Conservation (phyloP, 176 grass and related monocot species). For the Puccinellia tenuiflora region DNA sequence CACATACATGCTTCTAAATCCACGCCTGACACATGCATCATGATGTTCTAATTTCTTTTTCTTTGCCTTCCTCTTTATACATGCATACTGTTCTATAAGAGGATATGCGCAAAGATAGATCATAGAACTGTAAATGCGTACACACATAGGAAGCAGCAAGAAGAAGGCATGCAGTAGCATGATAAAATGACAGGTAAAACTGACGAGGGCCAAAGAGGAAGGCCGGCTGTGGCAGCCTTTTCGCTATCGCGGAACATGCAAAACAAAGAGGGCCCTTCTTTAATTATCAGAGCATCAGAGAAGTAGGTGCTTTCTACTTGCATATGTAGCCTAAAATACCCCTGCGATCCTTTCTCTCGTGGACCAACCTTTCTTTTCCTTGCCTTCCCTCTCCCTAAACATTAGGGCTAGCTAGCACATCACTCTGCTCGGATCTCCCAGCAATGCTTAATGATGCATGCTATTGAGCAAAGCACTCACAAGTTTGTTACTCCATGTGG, state of each 20-base stretch:
- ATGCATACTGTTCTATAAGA: constrained; percentile 17
- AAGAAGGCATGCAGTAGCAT: neutral
- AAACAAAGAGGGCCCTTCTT: constrained; percentile 4
- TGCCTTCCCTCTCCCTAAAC: too few species aligned
- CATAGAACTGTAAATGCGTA: neutral
- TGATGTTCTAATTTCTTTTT: constrained; percentile 11
- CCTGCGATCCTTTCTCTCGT: constrained; percentile 9
- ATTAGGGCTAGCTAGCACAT: neutral
- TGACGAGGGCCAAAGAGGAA: constrained; percentile 18
- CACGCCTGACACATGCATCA: constrained; percentile 33
- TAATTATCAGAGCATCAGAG: neutral
- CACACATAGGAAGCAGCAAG: neutral
- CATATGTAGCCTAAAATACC: constrained; percentile 26
- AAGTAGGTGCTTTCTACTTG: constrained; percentile 16
- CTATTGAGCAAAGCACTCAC: neutral
- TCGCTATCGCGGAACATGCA: constrained; percentile 4
- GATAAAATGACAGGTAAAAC: constrained; percentile 8
- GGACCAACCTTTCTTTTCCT: neutral
- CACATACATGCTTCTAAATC: constrained; percentile 30
- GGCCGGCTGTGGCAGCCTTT: constrained; percentile 23
- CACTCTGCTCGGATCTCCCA: neutral
- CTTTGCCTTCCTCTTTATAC: neutral
- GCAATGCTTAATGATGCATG: neutral
- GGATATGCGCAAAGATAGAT: neutral
- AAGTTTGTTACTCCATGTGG: too few species aligned